phyloP scores from a whole-genome alignment of 2,329 filamentous ascomycete genomes.

The Lasiodiplodia gonubiensis region DNA sequence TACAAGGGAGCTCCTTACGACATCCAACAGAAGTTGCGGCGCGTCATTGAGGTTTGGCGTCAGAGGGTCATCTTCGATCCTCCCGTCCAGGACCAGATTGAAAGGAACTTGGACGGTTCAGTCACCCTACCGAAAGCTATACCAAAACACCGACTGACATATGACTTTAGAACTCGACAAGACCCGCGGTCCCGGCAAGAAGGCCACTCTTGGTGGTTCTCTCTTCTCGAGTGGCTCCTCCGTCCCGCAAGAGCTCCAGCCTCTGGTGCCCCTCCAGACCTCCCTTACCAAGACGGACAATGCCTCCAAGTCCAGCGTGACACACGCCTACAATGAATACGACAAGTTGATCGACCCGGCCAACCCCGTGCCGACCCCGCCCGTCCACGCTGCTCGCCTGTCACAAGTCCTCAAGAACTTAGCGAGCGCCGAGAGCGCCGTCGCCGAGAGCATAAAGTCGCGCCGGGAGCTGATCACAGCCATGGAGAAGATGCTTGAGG shows the following conservation, averaged over 20 bases:
- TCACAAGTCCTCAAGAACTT: conserved; percentile 89
- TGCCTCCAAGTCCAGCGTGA: conserved; percentile 69
- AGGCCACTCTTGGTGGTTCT: conserved; percentile 67
- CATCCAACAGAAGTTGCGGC: conserved; percentile 82
- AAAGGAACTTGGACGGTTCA: conserved; percentile 77
- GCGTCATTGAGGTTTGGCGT: conserved; percentile 95
- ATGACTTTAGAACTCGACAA: conserved; percentile 59
- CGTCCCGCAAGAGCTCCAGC: conserved; percentile 76
- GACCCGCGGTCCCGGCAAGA: conserved; percentile 55
- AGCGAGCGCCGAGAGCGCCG: conserved; percentile 84
- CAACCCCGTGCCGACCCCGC: conserved; percentile 74
- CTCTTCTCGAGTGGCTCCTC: conserved; percentile 68
- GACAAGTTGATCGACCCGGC: conserved; percentile 78
- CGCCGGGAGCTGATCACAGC: conserved; percentile 77
- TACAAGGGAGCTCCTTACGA: conserved; percentile 89
- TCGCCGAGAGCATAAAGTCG: conserved; percentile 87
- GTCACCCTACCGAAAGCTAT: conserved; percentile 31
- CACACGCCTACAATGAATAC: conserved; percentile 79
- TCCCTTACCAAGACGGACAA: conserved; percentile 74
- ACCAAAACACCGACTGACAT: conserved; percentile 26
- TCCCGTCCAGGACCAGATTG: conserved; percentile 80
- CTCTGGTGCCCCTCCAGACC: conserved; percentile 76
- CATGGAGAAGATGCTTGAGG: conserved; percentile 80
- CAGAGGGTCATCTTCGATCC: conserved; percentile 82
- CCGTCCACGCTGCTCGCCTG: conserved; percentile 88